A percentile compares a stretch with the other conserved stretches of the same genome.
Conservation (phyloP, 129 eudicot species). For the Silybum marianum region DNA sequence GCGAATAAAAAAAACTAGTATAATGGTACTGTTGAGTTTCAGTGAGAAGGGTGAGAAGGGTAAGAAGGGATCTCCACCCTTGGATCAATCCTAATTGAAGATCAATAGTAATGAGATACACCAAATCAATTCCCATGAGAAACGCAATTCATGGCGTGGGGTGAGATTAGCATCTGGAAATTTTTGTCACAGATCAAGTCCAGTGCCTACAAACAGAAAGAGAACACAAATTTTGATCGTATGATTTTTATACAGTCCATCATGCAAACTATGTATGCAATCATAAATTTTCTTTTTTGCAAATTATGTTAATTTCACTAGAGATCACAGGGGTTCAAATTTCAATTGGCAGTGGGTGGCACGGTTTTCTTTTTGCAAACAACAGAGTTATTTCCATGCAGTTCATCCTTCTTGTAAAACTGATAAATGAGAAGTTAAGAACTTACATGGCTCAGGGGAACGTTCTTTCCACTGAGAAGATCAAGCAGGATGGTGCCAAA, state of each 20-base stretch:
- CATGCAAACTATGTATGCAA: background rate
- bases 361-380: no score
- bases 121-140: no score
- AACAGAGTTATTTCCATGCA: background rate
- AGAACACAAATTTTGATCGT: background rate
- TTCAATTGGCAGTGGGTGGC: no score
- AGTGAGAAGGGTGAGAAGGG: no score
- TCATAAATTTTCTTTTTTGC: background rate
- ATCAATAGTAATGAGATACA: no score
- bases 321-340: background rate
- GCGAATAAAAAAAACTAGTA: no score
- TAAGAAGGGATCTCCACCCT: no score
- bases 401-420: background rate
- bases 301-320: background rate
- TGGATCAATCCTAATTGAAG: no score
- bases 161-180: slow-evolving; percentile 53
- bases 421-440: background rate
- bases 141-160: no score
- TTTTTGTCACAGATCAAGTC: slow-evolving; percentile 71
- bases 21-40: no score
- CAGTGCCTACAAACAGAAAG: slow-evolving; percentile 56
- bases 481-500: slow-evolving; percentile 74
- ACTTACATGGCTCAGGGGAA: slow-evolving; percentile 80
- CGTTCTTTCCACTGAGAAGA: slow-evolving; percentile 76
- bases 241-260: background rate